A percentile compares a stretch with the other conserved stretches of the same genome.
Evolutionary conservation across 345 rosid genomes (phyloP).

Genomic region (Microcos paniculata): DNA sequence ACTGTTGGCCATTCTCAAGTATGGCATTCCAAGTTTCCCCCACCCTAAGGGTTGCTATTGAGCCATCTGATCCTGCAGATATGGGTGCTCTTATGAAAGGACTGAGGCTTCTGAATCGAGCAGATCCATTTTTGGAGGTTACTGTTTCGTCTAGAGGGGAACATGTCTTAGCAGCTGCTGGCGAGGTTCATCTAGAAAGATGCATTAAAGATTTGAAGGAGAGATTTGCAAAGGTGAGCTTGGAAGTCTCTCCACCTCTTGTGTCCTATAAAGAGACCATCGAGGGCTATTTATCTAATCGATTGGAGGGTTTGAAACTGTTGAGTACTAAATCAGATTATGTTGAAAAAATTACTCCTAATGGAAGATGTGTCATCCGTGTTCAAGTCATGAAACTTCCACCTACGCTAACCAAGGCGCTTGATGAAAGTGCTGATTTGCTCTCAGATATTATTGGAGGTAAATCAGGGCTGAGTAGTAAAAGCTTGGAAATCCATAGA

Average conservation of each 20-base stretch:
- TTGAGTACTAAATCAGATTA: constrained; percentile 51
- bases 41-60: constrained; percentile 87
- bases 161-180: constrained; percentile 91
- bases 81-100: constrained; percentile 82
- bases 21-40: constrained; percentile 94
- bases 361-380: constrained; percentile 70
- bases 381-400: constrained; percentile 89
- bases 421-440: constrained; percentile 74
- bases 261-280: constrained; percentile 90
- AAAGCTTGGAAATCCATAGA: constrained; percentile 45
- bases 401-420: constrained; percentile 63
- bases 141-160: constrained; percentile 91
- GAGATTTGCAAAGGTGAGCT: constrained; percentile 81
- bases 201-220: constrained; percentile 88
- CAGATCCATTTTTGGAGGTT: constrained; percentile 93
- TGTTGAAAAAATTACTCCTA: constrained; percentile 74
- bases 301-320: constrained; percentile 59
- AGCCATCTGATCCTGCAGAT: constrained; percentile 90
- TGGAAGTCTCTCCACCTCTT: constrained; percentile 88
- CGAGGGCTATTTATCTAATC: constrained; percentile 61
- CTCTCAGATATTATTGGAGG: constrained; percentile 71
- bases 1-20: constrained; percentile 95
- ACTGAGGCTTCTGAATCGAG: constrained; percentile 77
- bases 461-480: constrained; percentile 44
- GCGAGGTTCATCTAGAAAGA: constrained; percentile 95